Conservation (phyloP, 495 filamentous ascomycete genomes). For the Astrocystis sublimbata region DNA sequence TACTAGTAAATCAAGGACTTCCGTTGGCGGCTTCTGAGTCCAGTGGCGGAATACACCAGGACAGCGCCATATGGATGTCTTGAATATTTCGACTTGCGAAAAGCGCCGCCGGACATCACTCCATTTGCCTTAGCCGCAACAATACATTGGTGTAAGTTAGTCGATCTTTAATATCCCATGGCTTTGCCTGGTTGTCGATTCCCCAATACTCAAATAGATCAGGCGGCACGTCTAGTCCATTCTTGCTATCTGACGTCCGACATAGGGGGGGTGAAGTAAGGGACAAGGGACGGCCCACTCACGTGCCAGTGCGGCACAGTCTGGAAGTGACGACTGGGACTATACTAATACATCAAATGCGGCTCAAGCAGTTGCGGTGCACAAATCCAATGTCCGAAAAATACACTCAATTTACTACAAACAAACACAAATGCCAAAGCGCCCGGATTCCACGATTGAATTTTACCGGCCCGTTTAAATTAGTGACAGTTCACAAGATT, state of each 20-base stretch:
- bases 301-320: no score
- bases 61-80: not conserved
- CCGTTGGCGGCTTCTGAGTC: not conserved
- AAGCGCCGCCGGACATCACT: slow-evolving; percentile 1
- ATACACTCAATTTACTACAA: no score
- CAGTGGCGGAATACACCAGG: no score
- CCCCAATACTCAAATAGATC: slow-evolving; percentile 7
- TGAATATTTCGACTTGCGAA: slow-evolving; percentile 5
- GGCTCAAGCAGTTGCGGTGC: no score
- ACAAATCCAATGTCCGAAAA: no score
- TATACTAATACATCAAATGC: no score
- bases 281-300: slow-evolving; percentile 5
- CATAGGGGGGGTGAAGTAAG: slow-evolving; percentile 12
- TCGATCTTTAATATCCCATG: not conserved
- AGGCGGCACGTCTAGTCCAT: slow-evolving; percentile 5
- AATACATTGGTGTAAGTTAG: slow-evolving; percentile 3
- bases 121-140: not conserved
- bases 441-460: no score
- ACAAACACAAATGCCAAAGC: no score
- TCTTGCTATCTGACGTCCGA: not conserved
- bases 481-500: no score
- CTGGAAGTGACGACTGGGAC: no score
- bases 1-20: not conserved
- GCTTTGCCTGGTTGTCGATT: not conserved
- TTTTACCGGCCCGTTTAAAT: no score